Base-by-base conservation (phyloP, 2,329 filamentous ascomycete genomes). In the Tolypocladium ovalisporum region DNA sequence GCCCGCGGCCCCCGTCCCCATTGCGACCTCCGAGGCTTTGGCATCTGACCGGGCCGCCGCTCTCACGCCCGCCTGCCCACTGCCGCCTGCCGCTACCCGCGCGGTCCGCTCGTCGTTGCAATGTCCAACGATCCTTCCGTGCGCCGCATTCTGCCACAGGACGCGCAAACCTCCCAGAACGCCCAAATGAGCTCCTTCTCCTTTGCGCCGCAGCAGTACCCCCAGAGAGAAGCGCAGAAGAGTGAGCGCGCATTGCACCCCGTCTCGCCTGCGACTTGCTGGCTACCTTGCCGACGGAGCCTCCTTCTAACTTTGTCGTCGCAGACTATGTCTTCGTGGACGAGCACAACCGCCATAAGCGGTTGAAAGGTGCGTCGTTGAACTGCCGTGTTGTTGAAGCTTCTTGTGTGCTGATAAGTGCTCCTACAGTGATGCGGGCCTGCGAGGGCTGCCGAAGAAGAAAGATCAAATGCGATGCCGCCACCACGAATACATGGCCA, bases 241-340 rank as follows among this genome's bases (percentile, higher is more conserved):
- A 93, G 88, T 93, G 78, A 79, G 86, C 59, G 47, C 47, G 19
- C 29, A n/a, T 15, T 34, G 29, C 54, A 17, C 22, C 24, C 24
- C 22, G 1, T 34, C 52, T 17, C 9, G 32, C 34, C 29, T 24
- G 52, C 22, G 24, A 29, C n/a, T 17, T 24, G 42, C 22, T 27
- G 12, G 15, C 37, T 35, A 40, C 37, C 49, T 52, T 55, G 54
- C 19, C n/a, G 49, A 34, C 32, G 51, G 35, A 32, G 29, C 44
- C 54, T 52, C n/a, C 51, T 57, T 57, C 71, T 75, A 64, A 76
- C 65, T 47, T n/a, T 54, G 58, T 57, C 62, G 64, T 58, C 63
- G 36, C 56, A 96, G 92, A 97, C 72, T 97, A 97, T 88, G 94
- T 97, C 66, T 97, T 97, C 70, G 94, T 97, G 58, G 93, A 97